Base-by-base conservation (phyloP, 2,329 filamentous ascomycete genomes). In the Thelonectria rubi region DNA sequence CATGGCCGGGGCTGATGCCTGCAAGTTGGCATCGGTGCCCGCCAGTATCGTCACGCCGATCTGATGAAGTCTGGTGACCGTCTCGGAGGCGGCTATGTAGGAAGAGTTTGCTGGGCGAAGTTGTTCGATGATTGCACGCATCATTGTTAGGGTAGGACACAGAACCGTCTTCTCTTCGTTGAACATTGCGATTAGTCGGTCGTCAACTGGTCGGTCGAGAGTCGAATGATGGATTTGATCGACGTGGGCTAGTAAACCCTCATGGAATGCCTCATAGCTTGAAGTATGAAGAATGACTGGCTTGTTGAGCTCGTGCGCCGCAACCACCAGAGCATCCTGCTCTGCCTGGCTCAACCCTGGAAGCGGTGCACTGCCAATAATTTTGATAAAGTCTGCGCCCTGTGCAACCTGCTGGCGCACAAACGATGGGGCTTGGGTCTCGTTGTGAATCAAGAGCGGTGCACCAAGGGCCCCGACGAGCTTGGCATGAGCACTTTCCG, bases 211-310 rank as follows among this genome's bases (percentile, higher is more conserved):
- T 14, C 5, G 30, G 24, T 58, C 56, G 11, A 58, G 49, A 18
- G 56, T 52, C 7, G 56, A 52, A 42, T 58, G 56, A 24, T 58
- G 56, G 17, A 58, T 58, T 18, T 58, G 56, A n/a, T 58, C 49
- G 9, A 32, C 56, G 1, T 49, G 48, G 5, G 56, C 56, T 7
- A 20, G 12, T 20, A 55, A 15, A 2, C 52, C 52, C 20, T 55
- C 40, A 2, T 21, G 15, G 20, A 24, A 55, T 11, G 52, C 52
- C 10, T 43, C 43, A 12, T 55, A 55, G 6, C 52, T 55, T 2
- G 52, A 55, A 3, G 52, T 55, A 40, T 55, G 52, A 26, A 55
- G 52, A 17, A 55, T 37, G 10, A 55, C 52, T 21, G 32, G 45
- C 40, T 51, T 58, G 18, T 45, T 51, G 11, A 20, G 26, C 15